Base-by-base conservation (phyloP, 208 protist species). In the Spongospora subterranea region DNA sequence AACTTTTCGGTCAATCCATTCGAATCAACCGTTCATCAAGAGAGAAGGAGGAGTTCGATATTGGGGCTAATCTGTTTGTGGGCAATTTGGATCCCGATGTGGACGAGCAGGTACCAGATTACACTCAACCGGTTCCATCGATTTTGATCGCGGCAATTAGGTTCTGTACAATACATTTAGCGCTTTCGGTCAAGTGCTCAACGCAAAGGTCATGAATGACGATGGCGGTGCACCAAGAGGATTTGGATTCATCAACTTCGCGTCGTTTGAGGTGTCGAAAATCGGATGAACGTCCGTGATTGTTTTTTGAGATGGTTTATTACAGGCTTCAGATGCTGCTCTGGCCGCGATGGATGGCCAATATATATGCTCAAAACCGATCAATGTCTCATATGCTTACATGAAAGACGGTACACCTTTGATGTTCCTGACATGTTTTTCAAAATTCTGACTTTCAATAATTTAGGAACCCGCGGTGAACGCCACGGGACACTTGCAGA, bases 21-120 rank as follows among this genome's bases (percentile, higher is more conserved):
- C 93, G 93, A 50, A 76, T 98, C 11, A 97, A 96, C 82, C 95
- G 95, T 50, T 0, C 77, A 0, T 64, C 89, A 39, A 20, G 41
- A 13, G 77, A 90, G 50, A 45, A 65, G 38, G 88, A 93, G 17
- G 77, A 90, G 24, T 11, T 90, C 32, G 92, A 93, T n/a, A 90
- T 98, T 88, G 97, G 97, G 6, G 97, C 97, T 0, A 98, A 98
- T 91, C 90, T 98, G 0, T 98, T 98, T 92, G 92, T 98, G 71
- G 96, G 97, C 90, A 97, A 97, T 91, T 92, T 98, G 0, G 96
- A 95, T 90, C 46, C 93, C 38, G 95, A 97, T 45, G 95, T 98
- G 6, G 96, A 97, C 91, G 97, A 98, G 94, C 95, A 96, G 90
- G 50, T 96, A 82, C 91, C 98, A 17, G 94, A 95, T 66, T 95